Base-by-base conservation (phyloP, 2,329 filamentous ascomycete genomes). In the Aspergillus sp. region DNA sequence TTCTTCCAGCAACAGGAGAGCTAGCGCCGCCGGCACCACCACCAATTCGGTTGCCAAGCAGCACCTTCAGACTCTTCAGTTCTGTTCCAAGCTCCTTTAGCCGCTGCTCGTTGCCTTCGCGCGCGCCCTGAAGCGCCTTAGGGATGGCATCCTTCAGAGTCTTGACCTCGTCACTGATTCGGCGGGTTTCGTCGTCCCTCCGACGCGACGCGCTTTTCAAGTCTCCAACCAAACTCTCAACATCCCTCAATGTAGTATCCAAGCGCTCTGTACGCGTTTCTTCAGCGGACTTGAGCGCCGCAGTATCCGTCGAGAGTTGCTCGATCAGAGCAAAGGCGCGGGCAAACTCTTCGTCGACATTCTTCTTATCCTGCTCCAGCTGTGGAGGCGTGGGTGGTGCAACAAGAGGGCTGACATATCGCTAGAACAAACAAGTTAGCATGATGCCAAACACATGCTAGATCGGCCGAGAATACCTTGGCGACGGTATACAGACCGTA, bases 301-400 rank as follows among this genome's bases (percentile, higher is more conserved):
- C 83, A 0, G 93, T 98, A 66, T 98, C 94, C 59, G 88, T 87
- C 33, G 88, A 82, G 1, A 98, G 80, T 64, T 97, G 93, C 51
- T 98, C 93, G 9, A 98, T 84, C 12, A 97, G 79, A 15, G 85
- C 77, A 66, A 98, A 98, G 2, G 91, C 89, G 60, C 87, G 88
- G 59, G 93, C 87, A 68, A 98, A 98, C 50, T 91, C 86, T 54
- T 90, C 90, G 66, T 97, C 90, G 49, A 98, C 90, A 35, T 83
- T 82, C 53, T 88, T 83, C 71, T 98, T 98, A 68, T 98, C 93
- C 66, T 94, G 86, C 63, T 96, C 89, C 7, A 98, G 77, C 63
- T 95, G 90, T 48, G 94, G 90, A 7, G 90, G 88, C 1, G 93
- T 98, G 1, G 93, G 93, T 3, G 93, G 94, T 10, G 90, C 85